Base-by-base conservation (phyloP, 2,329 filamentous ascomycete species). In the Ceratocystis huliohia region DNA sequence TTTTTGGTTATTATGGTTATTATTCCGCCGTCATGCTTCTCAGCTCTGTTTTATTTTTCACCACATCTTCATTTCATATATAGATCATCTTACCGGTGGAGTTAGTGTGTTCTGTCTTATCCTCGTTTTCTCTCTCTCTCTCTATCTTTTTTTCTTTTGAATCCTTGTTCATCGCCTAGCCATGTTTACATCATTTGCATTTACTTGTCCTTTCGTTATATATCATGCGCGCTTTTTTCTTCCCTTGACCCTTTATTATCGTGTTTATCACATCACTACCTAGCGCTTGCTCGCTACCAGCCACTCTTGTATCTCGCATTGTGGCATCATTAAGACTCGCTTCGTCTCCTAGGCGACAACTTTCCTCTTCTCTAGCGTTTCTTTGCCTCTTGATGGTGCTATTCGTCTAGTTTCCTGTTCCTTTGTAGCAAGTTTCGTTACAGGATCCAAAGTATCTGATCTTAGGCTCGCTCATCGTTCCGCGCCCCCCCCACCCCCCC, bases 11-110 rank as follows among this genome's bases (percentile, higher is more conserved):
- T 25, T 25, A 25, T 59, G 5, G 22, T 64, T 59, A n/a, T 53
- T 37, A 37, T 20, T 22, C 53, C 53, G 41, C 41, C 8, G 10
- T 46, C 44, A 63, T 25, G n/a, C 44, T 22, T 63, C 61, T 64
- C 45, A 28, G 37, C 37, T 41, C 37, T 41, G 37, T 41, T 15
- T 41, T 13, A 15, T 13, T 41, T 41, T 13, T 15, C 13, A 41
- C 10, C 37, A 41, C 13, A 41, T 41, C 37, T 41, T 41, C 37
- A 41, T 41, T 50, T 64, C 46, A 37, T 50, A 30, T 50, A 48
- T 59, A 59, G 56, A 59, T 59, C 56, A 37, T 59, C 56, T 59
- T 37, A 37, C 30, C 15, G 56, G 56, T 37, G 56, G 56, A 59
- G 56, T 59, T 59, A 15, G 56, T 59, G 28, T 59, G 30, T 59